A percentile compares a stretch with the other conserved stretches of the same genome.
Evolutionary conservation across 1,284 basidiomycete genomes (phyloP).

Genomic region (Cryptococcus maquisensis): DNA sequence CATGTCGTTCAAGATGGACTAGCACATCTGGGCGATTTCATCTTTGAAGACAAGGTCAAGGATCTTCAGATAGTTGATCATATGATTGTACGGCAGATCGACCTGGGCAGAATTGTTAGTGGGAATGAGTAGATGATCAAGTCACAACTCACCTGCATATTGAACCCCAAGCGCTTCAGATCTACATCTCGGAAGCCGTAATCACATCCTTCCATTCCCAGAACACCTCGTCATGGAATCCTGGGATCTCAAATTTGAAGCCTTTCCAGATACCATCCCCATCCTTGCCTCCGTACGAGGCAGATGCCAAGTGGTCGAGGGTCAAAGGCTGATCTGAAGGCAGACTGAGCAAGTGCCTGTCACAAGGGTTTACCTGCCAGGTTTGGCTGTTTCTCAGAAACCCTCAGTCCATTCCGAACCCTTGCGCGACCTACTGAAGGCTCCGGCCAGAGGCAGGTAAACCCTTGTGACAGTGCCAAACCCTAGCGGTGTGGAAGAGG

Average conservation of each 20-base stretch:
- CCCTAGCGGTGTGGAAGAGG: conserved; percentile 61
- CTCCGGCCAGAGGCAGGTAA: too few relatives aligned
- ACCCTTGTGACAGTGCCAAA: too few relatives aligned
- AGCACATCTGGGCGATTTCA: conserved; percentile 70
- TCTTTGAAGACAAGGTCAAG: conserved; percentile 67
- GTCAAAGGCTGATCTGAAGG: conserved; percentile 16
- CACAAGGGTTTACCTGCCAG: too few relatives aligned
- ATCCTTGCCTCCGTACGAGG: background rate
- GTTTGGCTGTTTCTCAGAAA: too few relatives aligned
- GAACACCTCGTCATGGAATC: conserved; percentile 42
- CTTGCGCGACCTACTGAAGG: too few relatives aligned
- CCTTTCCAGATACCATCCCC: conserved; percentile 24
- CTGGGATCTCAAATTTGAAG: conserved; percentile 37
- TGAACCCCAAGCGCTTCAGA: conserved; percentile 89
- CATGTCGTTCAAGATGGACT: conserved; percentile 91
- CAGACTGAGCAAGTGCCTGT: conserved; percentile 38
- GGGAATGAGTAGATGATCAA: background rate
- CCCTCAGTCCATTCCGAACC: too few relatives aligned
- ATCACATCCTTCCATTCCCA: conserved; percentile 58
- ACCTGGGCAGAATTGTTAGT: conserved; percentile 55
- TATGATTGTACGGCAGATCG: conserved; percentile 84
- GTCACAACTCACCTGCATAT: conserved; percentile 53
- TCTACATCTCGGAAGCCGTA: conserved; percentile 94
- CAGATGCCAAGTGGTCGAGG: background rate
- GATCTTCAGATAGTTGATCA: conserved; percentile 91